These are phyloP conservation scores for Taphrina flavorubra DNA, from an alignment of 1,139 yeast genomes.

Conservation along the genomic window DNA sequence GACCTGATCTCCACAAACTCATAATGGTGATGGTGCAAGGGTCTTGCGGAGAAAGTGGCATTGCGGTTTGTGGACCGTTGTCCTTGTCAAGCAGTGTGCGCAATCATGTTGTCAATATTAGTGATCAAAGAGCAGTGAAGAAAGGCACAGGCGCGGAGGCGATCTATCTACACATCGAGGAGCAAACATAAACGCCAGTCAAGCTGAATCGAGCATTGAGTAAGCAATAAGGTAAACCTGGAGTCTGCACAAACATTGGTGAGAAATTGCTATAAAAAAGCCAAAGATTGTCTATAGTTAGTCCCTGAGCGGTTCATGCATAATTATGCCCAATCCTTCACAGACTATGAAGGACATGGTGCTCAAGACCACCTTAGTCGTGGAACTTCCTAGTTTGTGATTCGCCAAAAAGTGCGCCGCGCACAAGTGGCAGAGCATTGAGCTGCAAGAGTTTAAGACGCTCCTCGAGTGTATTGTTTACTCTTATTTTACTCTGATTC, in stretches of 20 bases:
- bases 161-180: conserved; percentile 46
- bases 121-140: conserved; percentile 46
- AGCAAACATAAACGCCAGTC: background rate
- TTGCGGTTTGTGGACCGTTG: conserved; percentile 47
- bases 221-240: no score
- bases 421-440: conserved; percentile 88
- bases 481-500: conserved; percentile 79
- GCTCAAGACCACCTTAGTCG: conserved; percentile 57
- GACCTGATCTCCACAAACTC: conserved; percentile 43
- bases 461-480: conserved; percentile 91
- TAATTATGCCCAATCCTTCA: no score
- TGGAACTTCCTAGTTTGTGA: conserved; percentile 85
- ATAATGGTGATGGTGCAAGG: conserved; percentile 37
- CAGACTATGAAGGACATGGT: no score
- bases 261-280: no score
- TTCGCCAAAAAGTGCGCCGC: conserved; percentile 83
- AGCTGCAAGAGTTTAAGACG: conserved; percentile 81
- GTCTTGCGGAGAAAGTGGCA: conserved; percentile 46
- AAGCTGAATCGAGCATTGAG: no score
- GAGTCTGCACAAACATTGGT: no score
- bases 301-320: background rate
- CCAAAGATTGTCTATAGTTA: no score
- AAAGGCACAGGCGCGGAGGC: conserved; percentile 47
- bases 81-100: conserved; percentile 40
- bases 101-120: conserved; percentile 43